phyloP scores from a whole-genome alignment of 768 basidiomycete genomes.

The Butyriboletus loyo region DNA sequence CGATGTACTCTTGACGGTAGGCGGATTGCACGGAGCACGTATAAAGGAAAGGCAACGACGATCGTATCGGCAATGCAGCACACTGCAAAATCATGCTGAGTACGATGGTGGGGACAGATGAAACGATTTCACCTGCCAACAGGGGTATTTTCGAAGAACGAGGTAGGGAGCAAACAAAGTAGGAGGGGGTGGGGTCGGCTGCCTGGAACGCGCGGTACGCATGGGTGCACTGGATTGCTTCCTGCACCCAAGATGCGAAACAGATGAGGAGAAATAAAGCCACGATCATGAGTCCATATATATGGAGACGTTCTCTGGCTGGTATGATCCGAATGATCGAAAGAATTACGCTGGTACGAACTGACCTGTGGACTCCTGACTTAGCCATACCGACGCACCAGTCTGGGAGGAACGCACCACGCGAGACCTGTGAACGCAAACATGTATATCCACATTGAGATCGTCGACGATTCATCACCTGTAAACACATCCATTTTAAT shows the following conservation, averaged over 20 bases:
- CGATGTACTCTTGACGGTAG: background rate
- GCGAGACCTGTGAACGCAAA: slow-evolving; percentile 6
- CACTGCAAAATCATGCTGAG: background rate
- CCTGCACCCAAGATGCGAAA: background rate
- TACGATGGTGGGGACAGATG: background rate
- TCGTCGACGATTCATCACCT: background rate
- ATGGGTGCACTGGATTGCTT: slow-evolving; percentile 2
- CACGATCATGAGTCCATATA: slow-evolving; percentile 4
- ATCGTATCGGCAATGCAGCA: background rate
- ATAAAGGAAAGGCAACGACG: background rate
- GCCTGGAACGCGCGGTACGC: background rate
- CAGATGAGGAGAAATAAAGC: slow-evolving; percentile 10
- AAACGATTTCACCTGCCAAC: slow-evolving; percentile 2
- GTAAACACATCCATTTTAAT: background rate
- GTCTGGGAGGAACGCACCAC: slow-evolving; percentile 13
- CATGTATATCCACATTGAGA: slow-evolving; percentile 15
- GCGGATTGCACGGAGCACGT: slow-evolving; percentile 5
- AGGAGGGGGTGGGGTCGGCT: background rate
- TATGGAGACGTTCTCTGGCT: slow-evolving; percentile 6
- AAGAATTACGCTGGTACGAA: slow-evolving; percentile 20
- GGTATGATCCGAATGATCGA: slow-evolving; percentile 21
- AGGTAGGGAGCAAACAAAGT: background rate
- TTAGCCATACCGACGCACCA: background rate
- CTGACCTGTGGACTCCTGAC: slow-evolving; percentile 7
- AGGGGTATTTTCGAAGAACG: background rate